phyloP scores from a whole-genome alignment of 2,329 filamentous ascomycete species.

The Phaeophleospora eucalypticola region DNA sequence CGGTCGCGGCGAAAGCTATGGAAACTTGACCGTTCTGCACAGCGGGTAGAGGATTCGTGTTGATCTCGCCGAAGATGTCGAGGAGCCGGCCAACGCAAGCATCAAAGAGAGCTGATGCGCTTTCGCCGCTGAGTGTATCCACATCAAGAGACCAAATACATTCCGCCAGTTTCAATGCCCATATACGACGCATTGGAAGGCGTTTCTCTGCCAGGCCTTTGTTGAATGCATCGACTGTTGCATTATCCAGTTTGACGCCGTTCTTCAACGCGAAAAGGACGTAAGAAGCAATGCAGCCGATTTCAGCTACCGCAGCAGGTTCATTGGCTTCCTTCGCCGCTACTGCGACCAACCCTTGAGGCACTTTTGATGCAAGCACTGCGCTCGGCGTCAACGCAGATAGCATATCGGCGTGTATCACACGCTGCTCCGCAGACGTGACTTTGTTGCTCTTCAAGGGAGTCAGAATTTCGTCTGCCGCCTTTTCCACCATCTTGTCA shows the following conservation, averaged over 20 bases:
- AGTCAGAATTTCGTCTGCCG: conserved; percentile 70
- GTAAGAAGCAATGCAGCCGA: conserved; percentile 65
- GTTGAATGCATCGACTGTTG: conserved; percentile 64
- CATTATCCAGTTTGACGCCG: conserved; percentile 59
- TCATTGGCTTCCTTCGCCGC: conserved; percentile 88
- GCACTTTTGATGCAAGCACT: conserved; percentile 62
- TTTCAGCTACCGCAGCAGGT: conserved; percentile 70
- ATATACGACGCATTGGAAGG: conserved; percentile 68
- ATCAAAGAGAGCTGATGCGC: conserved; percentile 46
- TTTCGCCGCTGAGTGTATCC: conserved; percentile 46
- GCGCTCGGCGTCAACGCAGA: conserved; percentile 58
- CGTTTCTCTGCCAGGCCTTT: conserved; percentile 89
- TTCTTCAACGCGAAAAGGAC: conserved; percentile 59
- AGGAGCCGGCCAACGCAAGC: conserved; percentile 55
- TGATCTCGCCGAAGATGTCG: conserved; percentile 72
- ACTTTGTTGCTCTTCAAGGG: conserved; percentile 83
- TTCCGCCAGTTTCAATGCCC: conserved; percentile 71
- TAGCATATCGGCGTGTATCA: conserved; percentile 78
- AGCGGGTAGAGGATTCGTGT: conserved; percentile 71
- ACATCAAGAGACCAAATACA: conserved; percentile 59
- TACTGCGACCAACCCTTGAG: conserved; percentile 61
- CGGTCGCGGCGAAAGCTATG: conserved; percentile 69
- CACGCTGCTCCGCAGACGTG: conserved; percentile 76
- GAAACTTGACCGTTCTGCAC: conserved; percentile 79
- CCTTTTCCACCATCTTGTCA: conserved; percentile 57